Evolutionary conservation across 139 green algal genomes (phyloP).

Genomic region (Pedinophyceae sp.): DNA sequence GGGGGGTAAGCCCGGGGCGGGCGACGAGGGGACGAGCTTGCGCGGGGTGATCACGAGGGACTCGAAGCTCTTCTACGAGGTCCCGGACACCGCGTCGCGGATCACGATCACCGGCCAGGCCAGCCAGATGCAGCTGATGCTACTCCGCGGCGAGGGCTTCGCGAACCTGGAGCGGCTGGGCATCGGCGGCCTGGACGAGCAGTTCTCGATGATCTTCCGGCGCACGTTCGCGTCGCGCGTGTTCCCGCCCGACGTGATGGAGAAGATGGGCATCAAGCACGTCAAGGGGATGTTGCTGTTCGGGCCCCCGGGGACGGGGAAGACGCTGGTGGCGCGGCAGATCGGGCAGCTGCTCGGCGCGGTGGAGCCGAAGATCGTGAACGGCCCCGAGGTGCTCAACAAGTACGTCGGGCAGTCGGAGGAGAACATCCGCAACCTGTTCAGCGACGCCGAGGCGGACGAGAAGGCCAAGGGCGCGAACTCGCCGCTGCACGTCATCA

Average conservation of each 20-base stretch:
- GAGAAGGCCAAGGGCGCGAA: conserved; percentile 41
- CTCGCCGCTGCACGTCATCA: conserved; percentile 96
- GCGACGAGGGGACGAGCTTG: no score
- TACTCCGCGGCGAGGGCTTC: no score
- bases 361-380: conserved; percentile 87
- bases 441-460: conserved; percentile 85
- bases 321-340: conserved; percentile 97
- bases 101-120: no score
- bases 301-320: conserved; percentile 71
- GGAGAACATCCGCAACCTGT: conserved; percentile 95
- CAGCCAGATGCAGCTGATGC: no score
- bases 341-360: conserved; percentile 99
- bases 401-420: conserved; percentile 91
- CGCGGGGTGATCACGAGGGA: no score
- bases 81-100: no score
- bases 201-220: conserved; percentile 97
- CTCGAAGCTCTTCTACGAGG: no score
- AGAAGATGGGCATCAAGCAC: conserved; percentile 88
- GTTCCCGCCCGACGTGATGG: conserved; percentile 71
- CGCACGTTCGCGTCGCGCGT: conserved; percentile 88
- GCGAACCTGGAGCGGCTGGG: conserved; percentile 92
- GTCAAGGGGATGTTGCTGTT: conserved; percentile 82
- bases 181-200: conserved; percentile 86
- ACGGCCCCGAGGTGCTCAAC: conserved; percentile 44
- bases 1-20: no score